These are phyloP conservation scores for Nicotiana sylvestris DNA, from an alignment of 257 asterid genomes.

Conservation along the genomic window DNA sequence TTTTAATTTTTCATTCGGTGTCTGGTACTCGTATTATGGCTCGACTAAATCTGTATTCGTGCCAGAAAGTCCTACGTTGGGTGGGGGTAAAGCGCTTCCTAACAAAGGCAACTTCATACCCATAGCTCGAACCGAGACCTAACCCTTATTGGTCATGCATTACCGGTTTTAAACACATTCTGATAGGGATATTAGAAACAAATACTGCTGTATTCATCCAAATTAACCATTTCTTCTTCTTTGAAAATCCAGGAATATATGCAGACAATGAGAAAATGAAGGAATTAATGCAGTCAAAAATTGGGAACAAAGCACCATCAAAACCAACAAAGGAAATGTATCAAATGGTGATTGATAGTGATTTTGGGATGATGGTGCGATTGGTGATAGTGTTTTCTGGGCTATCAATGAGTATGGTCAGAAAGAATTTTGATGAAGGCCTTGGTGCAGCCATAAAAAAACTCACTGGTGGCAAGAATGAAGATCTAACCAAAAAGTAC, in stretches of 20 bases:
- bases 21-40: no score
- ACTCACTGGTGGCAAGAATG: constrained; percentile 63
- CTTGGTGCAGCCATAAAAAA: constrained; percentile 70
- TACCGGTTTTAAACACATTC: no score
- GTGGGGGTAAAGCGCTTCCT: no score
- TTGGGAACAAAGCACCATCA: constrained; percentile 46
- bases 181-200: no score
- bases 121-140: no score
- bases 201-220: background rate
- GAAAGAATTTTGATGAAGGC: constrained; percentile 63
- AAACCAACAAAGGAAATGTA: constrained; percentile 67
- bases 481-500: constrained; percentile 47
- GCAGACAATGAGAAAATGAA: constrained; percentile 59
- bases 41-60: no score
- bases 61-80: no score
- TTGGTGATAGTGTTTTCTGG: constrained; percentile 58
- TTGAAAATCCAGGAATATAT: constrained; percentile 46
- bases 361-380: constrained; percentile 52
- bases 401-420: constrained; percentile 72
- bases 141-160: no score
- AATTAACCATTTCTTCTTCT: background rate
- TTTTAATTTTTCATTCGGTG: no score
- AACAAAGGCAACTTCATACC: no score
- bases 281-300: constrained; percentile 37
- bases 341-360: constrained; percentile 55